A percentile compares a stretch with the other conserved stretches of the same genome.
Conservation (phyloP, 352 stramenopile genomes). For the Blastocystis sp. region DNA sequence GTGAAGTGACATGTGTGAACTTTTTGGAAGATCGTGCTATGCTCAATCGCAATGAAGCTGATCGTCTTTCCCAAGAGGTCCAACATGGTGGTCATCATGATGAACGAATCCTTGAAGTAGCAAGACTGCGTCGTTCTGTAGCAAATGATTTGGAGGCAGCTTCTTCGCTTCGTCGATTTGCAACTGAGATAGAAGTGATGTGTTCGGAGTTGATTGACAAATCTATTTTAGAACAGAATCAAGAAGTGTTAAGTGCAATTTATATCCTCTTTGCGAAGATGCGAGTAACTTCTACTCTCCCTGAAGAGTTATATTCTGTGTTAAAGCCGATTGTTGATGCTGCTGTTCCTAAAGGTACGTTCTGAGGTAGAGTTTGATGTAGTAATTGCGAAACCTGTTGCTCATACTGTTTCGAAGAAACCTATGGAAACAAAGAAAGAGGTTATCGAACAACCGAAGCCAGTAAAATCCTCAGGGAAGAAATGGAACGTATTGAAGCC, state of each 20-base stretch:
- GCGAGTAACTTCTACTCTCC: not conserved
- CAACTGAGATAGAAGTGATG: not conserved
- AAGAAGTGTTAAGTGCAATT: not conserved
- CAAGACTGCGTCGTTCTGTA: not conserved
- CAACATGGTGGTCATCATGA: not conserved
- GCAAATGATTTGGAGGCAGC: constrained; percentile 32
- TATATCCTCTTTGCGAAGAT: constrained; percentile 24
- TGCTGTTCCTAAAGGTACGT: constrained; percentile 12
- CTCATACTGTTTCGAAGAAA: not conserved
- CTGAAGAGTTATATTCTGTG: not conserved
- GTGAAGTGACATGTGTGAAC: constrained; percentile 7
- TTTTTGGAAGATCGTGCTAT: not conserved
- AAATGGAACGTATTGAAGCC: not conserved
- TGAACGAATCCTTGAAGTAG: not conserved
- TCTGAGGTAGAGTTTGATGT: not conserved
- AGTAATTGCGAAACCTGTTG: not conserved
- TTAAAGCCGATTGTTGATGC: not conserved
- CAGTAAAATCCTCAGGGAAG: not conserved
- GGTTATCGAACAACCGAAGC: not conserved
- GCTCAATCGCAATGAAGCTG: not conserved
- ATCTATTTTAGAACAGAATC: not conserved
- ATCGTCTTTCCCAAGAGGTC: not conserved
- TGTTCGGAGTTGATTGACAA: not conserved
- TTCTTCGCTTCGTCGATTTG: not conserved
- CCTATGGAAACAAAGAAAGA: not conserved